Evolutionary conservation across 2,329 filamentous ascomycete genomes (phyloP).

Genomic region (Fusarium staphyleae): DNA sequence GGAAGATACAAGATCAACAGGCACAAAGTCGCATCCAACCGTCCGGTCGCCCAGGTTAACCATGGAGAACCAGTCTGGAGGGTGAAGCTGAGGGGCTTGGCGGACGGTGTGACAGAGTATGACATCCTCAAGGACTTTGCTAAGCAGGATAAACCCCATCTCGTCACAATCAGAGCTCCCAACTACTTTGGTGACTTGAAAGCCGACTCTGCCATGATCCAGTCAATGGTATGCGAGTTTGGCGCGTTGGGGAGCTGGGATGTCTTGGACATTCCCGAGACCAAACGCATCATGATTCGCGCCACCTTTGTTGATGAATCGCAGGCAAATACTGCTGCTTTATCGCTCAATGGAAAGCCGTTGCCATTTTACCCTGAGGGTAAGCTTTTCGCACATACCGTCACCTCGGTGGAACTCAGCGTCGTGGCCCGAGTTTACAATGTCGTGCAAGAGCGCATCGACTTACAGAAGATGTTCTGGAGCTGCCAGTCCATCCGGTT

Average conservation of each 20-base stretch:
- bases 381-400: constrained; percentile 48
- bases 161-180: constrained; percentile 7
- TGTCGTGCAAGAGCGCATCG: constrained; percentile 42
- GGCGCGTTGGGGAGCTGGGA: constrained; percentile 49
- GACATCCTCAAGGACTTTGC: constrained; percentile 18
- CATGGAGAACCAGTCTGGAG: background rate
- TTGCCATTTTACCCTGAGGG: constrained; percentile 43
- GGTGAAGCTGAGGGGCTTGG: constrained; percentile 4
- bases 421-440: constrained; percentile 46
- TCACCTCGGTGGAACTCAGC: constrained; percentile 50
- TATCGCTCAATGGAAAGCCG: constrained; percentile 41
- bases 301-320: constrained; percentile 49
- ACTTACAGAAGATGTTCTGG: constrained; percentile 42
- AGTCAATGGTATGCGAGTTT: constrained; percentile 42
- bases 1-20: constrained; percentile 37
- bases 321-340: constrained; percentile 46
- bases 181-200: constrained; percentile 38
- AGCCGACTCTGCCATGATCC: constrained; percentile 31
- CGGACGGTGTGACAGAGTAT: background rate
- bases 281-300: constrained; percentile 49
- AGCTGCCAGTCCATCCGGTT: constrained; percentile 30
- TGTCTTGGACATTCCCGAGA: constrained; percentile 25
- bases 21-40: constrained; percentile 33
- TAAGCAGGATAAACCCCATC: background rate
- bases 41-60: background rate